Evolutionary conservation across 495 filamentous ascomycete genomes (phyloP), one percentile per base, ranked within the genome.

Genomic region (Aspergillus sclerotioniger): DNA sequence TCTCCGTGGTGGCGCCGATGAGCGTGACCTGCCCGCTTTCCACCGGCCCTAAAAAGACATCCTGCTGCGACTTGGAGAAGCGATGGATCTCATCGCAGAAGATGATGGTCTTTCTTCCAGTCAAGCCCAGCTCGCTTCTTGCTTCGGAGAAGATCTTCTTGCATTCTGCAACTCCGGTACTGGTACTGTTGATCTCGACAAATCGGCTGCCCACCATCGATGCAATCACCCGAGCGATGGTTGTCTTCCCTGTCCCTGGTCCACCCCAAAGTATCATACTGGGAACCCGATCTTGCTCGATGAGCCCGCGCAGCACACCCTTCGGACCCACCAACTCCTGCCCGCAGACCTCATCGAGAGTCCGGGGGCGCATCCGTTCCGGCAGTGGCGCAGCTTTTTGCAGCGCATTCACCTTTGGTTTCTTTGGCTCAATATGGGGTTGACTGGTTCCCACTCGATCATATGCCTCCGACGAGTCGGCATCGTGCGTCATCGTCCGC

Each of bases 41-140:
- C 3, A 98, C 94, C 0, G 93, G 92, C 5, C 89, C 91, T 8
- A 98, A 72, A 62, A 98, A 98, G 2, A 96, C 90, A 74, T 98
- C 94, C 62, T 98, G 94, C 70, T 98, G 94, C 0, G 86, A 77
- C 68, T 96, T 98, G 49, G 84, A 89, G 76, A 98, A 97, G 5
- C 93, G 84, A 70, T 98, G 93, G 53, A 98, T 96, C 72, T 98
- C 93, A 71, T 98, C 93, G 75, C 93, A 97, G 72, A 98, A 98
- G 60, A 98, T 85, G 62, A 98, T 96, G 5, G 94, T 98, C 72
- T 90, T 92, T 32, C 91, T 80, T 9, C 92, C 92, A 0, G 90
- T 95, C 32, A 98, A 71, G 6, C 78, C 72, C 46, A 95, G 73
- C 70, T 98, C 94, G 65, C 84, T 91, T 60, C 83, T 85, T 4